A percentile compares a stretch with the other conserved stretches of the same genome.
phyloP scores from a whole-genome alignment of 129 eudicot species.

The Artemisia annua region DNA sequence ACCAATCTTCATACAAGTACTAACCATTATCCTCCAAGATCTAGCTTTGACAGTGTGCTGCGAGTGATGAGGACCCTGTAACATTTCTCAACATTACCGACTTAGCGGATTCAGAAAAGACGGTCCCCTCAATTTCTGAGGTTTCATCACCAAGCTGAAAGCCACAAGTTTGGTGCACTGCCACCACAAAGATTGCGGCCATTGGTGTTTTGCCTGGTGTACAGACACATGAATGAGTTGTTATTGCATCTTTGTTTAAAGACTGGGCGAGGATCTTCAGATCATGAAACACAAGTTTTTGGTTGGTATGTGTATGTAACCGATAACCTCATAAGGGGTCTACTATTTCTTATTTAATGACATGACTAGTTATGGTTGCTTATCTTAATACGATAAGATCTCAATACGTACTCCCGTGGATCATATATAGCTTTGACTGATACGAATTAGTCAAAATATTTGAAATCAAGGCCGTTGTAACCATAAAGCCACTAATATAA shows the following conservation, averaged over 20 bases:
- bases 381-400: too few relatives aligned
- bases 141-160: conserved; percentile 14
- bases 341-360: too few relatives aligned
- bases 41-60: conserved; percentile 55
- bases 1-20: conserved; percentile 55
- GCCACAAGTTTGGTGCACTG: conserved; percentile 40
- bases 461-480: too few relatives aligned
- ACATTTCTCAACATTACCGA: conserved; percentile 61
- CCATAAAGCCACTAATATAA: too few relatives aligned
- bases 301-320: too few relatives aligned
- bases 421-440: too few relatives aligned
- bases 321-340: too few relatives aligned
- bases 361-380: too few relatives aligned
- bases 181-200: conserved; percentile 79
- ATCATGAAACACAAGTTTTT: too few relatives aligned
- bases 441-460: too few relatives aligned
- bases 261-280: too few relatives aligned
- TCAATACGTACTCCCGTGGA: too few relatives aligned
- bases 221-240: conserved; percentile 75
- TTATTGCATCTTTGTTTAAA: conserved; percentile 62
- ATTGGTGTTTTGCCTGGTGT: conserved; percentile 94
- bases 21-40: conserved; percentile 65
- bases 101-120: conserved; percentile 83
- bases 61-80: conserved; percentile 60
- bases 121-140: conserved; percentile 69